Evolutionary conservation across 2,329 filamentous ascomycete species (phyloP), one percentile per base, ranked within the genome.

Genomic region (Fusarium sacchari): DNA sequence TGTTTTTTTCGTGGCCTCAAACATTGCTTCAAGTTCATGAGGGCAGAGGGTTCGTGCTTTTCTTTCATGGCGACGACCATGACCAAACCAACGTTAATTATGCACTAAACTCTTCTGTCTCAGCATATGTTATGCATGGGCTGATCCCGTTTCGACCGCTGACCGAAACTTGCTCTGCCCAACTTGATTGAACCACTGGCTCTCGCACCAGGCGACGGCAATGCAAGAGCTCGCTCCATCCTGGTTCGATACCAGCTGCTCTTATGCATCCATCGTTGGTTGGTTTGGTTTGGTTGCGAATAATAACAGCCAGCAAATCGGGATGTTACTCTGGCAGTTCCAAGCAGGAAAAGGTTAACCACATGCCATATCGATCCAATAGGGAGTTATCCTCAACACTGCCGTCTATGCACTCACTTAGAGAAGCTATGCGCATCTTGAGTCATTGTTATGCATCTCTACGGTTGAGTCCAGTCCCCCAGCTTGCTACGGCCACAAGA

Each of bases 121-220:
- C 63, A 65, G 49, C 67, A 74, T 63, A 74, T 78, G 63, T 78
- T 74, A 78, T 78, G 73, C 76, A 75, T 78, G 71, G 69, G 65
- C 76, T 78, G 74, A 78, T 76, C 63, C 46, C 71, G 52, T 60
- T 64, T 66, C 28, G 43, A 44, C 63, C 65, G 55, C 68, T 66
- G 71, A 69, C 73, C 65, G 67, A 72, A 75, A 69, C 74, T 63
- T 77, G 76, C 67, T 72, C 64, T n/a, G n/a, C n/a, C n/a, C n/a
- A 64, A 74, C 75, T 77, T 63, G 69, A 73, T 77, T 67, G 69
- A 72, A 53, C 61, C 73, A 59, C 40, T 53, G 50, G 56, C 57
- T 72, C 56, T 74, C 69, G 62, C 70, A 67, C 67, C 49, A 18
- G 28, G 24, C 32, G 24, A 58, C 49, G 60, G 69, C 72, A 69